These are phyloP conservation scores for Ophiostoma fasciatum DNA, from an alignment of 2,329 filamentous ascomycete species.

Conservation along the genomic window DNA sequence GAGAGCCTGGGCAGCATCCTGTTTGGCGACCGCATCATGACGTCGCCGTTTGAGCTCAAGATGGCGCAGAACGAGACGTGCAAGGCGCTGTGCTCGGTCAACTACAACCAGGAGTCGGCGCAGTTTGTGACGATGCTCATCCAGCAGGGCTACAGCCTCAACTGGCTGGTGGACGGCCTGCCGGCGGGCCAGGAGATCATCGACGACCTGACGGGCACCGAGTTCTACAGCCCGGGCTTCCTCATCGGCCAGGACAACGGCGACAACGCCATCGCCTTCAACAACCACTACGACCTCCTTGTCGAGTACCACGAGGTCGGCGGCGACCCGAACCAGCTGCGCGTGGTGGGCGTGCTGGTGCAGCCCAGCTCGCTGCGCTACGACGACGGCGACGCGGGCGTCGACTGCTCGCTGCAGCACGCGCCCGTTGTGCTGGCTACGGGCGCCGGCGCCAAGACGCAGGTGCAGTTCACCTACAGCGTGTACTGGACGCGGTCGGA, in stretches of 20 bases:
- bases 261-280: conserved; percentile 41
- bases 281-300: conserved; percentile 92
- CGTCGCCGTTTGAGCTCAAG: conserved; percentile 75
- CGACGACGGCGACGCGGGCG: conserved; percentile 34
- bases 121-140: conserved; percentile 76
- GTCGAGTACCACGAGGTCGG: conserved; percentile 82
- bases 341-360: conserved; percentile 86
- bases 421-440: conserved; percentile 48
- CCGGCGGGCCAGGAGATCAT: conserved; percentile 74
- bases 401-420: conserved; percentile 48
- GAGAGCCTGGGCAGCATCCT: conserved; percentile 92
- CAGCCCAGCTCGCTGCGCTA: conserved; percentile 60
- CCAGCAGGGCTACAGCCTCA: conserved; percentile 73
- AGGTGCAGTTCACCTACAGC: conserved; percentile 79
- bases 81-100: conserved; percentile 58
- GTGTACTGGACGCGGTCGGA: conserved; percentile 74
- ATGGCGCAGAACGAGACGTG: conserved; percentile 84
- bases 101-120: conserved; percentile 49
- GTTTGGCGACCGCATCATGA: conserved; percentile 93
- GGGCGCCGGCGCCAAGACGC: conserved; percentile 36
- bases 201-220: conserved; percentile 60
- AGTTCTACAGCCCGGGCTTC: conserved; percentile 88
- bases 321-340: conserved; percentile 50
- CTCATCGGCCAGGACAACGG: conserved; percentile 49
- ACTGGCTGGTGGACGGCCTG: conserved; percentile 90